These are phyloP conservation scores for Xylariaceae sp. DNA, from an alignment of 2,329 filamentous ascomycete species.

Conservation along the genomic window DNA sequence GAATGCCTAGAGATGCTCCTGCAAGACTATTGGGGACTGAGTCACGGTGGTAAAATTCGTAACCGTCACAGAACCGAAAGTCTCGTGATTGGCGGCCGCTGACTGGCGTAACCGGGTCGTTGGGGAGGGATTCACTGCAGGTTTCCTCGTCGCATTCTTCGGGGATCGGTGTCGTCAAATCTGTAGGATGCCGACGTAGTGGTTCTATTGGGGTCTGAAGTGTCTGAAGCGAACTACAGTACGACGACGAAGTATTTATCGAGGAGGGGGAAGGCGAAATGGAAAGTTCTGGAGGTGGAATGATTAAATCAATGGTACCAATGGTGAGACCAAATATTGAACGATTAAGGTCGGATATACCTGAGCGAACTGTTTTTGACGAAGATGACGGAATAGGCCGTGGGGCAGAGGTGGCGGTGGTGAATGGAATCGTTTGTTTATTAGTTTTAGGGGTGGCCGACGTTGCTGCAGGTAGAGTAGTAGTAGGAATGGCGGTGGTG, in stretches of 20 bases:
- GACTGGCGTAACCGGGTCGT: slow-evolving; percentile 68
- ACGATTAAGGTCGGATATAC: slow-evolving; percentile 27
- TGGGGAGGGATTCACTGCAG: slow-evolving; percentile 60
- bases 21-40: slow-evolving; percentile 33
- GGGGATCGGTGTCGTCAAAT: slow-evolving; percentile 59
- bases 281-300: slow-evolving; percentile 27
- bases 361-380: slow-evolving; percentile 20
- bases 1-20: slow-evolving; percentile 28
- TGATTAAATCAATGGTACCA: slow-evolving; percentile 23
- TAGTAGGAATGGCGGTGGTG: background rate
- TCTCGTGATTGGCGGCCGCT: slow-evolving; percentile 64
- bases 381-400: slow-evolving; percentile 24
- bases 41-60: slow-evolving; percentile 44
- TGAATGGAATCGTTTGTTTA: background rate
- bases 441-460: background rate
- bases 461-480: background rate
- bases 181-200: slow-evolving; percentile 56
- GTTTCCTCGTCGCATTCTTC: slow-evolving; percentile 65
- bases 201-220: slow-evolving; percentile 42
- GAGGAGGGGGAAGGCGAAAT: slow-evolving; percentile 31
- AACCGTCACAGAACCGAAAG: slow-evolving; percentile 53
- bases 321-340: slow-evolving; percentile 15
- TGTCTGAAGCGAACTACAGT: slow-evolving; percentile 26
- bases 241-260: slow-evolving; percentile 44
- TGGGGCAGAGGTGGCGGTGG: slow-evolving; percentile 21